Evolutionary conservation across 352 stramenopile species (phyloP).

Genomic region (Pythium myriotylum): DNA sequence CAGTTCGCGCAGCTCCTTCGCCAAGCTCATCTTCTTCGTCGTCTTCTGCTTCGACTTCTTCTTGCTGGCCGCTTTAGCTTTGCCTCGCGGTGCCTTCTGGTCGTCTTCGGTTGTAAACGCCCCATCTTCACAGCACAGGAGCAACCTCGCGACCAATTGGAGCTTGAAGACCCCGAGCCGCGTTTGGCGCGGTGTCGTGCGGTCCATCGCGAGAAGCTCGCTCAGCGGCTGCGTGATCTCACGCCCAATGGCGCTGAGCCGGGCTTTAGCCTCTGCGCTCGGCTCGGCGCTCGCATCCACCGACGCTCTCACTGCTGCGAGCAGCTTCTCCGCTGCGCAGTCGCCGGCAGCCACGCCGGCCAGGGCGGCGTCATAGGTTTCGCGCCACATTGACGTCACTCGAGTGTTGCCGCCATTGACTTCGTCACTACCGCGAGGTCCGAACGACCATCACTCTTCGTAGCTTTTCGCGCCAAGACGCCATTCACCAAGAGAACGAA

Average conservation of each 20-base stretch:
- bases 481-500: neutral
- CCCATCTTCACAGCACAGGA: slow-evolving; percentile 38
- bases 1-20: slow-evolving; percentile 59
- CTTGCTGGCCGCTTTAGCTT: neutral
- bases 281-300: neutral
- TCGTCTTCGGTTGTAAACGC: slow-evolving; percentile 1
- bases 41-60: slow-evolving; percentile 39
- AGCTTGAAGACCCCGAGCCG: slow-evolving; percentile 68
- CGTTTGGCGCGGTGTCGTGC: slow-evolving; percentile 26
- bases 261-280: slow-evolving; percentile 1
- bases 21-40: slow-evolving; percentile 37
- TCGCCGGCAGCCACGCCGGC: slow-evolving; percentile 2
- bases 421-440: slow-evolving; percentile 18
- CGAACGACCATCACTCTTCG: slow-evolving; percentile 10
- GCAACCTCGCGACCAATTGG: slow-evolving; percentile 60
- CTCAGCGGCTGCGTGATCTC: slow-evolving; percentile 18
- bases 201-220: slow-evolving; percentile 20
- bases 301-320: slow-evolving; percentile 6
- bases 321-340: slow-evolving; percentile 18
- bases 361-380: slow-evolving; percentile 22
- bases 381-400: slow-evolving; percentile 24
- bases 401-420: neutral
- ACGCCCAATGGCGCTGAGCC: slow-evolving; percentile 18
- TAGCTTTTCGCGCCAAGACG: slow-evolving; percentile 7
- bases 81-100: neutral